Conservation (phyloP, 1,284 basidiomycete species). For the Austroboletus novae-zelandiae region DNA sequence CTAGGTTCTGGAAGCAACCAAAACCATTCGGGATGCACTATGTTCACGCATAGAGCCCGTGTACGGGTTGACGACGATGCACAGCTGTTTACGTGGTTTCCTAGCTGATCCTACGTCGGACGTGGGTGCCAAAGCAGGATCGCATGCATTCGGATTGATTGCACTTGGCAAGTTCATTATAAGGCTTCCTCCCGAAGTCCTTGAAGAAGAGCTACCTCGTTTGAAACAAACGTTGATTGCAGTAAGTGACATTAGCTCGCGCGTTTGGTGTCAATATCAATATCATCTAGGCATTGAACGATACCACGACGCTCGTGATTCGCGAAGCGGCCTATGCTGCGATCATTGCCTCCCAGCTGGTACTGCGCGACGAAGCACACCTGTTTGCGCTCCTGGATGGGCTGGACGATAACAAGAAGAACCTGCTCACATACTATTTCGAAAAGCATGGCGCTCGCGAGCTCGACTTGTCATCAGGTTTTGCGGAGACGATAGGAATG, state of each 20-base stretch:
- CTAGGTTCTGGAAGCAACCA: constrained; percentile 77
- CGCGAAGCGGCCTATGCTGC: constrained; percentile 77
- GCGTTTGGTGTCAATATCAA: neutral
- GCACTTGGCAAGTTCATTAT: constrained; percentile 79
- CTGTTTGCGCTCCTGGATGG: constrained; percentile 76
- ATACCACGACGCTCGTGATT: constrained; percentile 67
- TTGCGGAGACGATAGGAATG: constrained; percentile 42
- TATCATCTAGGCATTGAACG: constrained; percentile 60
- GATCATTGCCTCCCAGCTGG: constrained; percentile 77
- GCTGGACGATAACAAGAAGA: constrained; percentile 81
- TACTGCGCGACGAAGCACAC: constrained; percentile 76
- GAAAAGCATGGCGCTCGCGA: constrained; percentile 76
- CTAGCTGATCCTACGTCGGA: constrained; percentile 46
- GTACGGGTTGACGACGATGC: constrained; percentile 78
- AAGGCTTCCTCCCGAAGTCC: constrained; percentile 73
- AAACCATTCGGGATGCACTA: constrained; percentile 71
- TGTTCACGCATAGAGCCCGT: constrained; percentile 72
- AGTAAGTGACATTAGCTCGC: constrained; percentile 40
- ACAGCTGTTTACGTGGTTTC: constrained; percentile 65
- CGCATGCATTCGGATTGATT: constrained; percentile 78
- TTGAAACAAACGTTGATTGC: constrained; percentile 65
- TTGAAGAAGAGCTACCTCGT: constrained; percentile 82
- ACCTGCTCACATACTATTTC: constrained; percentile 79
- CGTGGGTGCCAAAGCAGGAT: constrained; percentile 54
- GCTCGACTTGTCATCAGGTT: constrained; percentile 29